A percentile compares a stretch with the other conserved stretches of the same genome.
Conservation (phyloP, 495 filamentous ascomycete genomes). For the Endocarpon pusillum region DNA sequence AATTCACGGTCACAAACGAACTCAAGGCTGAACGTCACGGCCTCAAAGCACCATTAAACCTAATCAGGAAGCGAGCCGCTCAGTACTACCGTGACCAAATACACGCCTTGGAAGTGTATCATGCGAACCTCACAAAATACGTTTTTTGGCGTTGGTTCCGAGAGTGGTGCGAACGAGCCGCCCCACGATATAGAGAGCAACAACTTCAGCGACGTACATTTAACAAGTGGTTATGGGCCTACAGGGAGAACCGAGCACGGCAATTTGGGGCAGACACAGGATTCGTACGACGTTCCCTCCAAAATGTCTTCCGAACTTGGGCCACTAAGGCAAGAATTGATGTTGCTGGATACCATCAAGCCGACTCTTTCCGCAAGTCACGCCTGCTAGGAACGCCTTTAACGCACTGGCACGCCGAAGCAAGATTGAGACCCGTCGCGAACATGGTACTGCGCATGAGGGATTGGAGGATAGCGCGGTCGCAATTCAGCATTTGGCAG, state of each 20-base stretch:
- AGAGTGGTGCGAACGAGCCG: conserved; percentile 33
- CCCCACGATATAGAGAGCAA: conserved; percentile 33
- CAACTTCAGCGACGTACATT: conserved; percentile 30
- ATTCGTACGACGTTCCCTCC: conserved; percentile 14
- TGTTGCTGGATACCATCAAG: conserved; percentile 15
- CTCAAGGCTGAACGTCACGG: conserved; percentile 47
- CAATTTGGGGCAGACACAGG: conserved; percentile 22
- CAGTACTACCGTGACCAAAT: conserved; percentile 17
- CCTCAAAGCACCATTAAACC: conserved; percentile 35
- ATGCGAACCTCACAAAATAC: conserved; percentile 25
- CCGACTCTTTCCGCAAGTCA: conserved; percentile 16
- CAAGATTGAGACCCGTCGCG: conserved; percentile 30
- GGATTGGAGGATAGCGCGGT: conserved; percentile 29
- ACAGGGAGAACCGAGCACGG: conserved; percentile 26
- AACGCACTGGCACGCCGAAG: conserved; percentile 23
- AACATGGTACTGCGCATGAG: conserved; percentile 28
- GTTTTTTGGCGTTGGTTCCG: conserved; percentile 41
- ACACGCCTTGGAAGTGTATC: conserved; percentile 26
- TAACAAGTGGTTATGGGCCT: conserved; percentile 26
- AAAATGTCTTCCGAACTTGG: conserved; percentile 18
- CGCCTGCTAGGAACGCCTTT: conserved; percentile 17
- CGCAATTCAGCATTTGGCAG: conserved; percentile 34
- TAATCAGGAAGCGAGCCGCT: conserved; percentile 33
- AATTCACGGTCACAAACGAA: conserved; percentile 53
- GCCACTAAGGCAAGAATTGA: conserved; percentile 16